phyloP scores from a whole-genome alignment of 1,284 basidiomycete genomes.

The Ceratobasidium sp. region DNA sequence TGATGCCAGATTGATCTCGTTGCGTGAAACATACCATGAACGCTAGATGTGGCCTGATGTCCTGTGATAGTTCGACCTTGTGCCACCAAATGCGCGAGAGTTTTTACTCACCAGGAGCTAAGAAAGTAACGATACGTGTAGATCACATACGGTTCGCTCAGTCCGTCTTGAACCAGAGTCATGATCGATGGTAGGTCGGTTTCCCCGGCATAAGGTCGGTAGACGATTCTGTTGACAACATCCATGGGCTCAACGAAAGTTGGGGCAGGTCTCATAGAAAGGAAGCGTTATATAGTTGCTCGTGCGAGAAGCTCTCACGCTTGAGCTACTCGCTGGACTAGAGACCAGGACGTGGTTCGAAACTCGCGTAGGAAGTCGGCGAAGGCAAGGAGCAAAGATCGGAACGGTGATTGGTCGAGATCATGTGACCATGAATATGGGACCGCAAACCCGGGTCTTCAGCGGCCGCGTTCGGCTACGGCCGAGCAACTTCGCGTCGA shows the following conservation, averaged over 20 bases:
- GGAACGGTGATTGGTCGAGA: too few species aligned
- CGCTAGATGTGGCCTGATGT: constrained; percentile 85
- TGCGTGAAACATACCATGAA: constrained; percentile 69
- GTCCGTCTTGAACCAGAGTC: constrained; percentile 86
- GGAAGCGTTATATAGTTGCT: neutral
- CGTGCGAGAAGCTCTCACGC: neutral
- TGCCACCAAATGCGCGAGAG: neutral
- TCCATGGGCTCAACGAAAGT: constrained; percentile 2
- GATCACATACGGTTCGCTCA: constrained; percentile 95
- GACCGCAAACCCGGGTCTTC: too few species aligned
- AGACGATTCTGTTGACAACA: constrained; percentile 54
- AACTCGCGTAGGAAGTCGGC: too few species aligned
- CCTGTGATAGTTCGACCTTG: constrained; percentile 16
- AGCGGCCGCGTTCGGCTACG: too few species aligned
- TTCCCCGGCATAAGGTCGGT: constrained; percentile 77
- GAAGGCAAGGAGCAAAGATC: too few species aligned
- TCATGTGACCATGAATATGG: too few species aligned
- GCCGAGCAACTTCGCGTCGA: too few species aligned
- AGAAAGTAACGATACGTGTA: constrained; percentile 95
- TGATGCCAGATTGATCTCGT: neutral
- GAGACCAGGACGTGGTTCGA: neutral
- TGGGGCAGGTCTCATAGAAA: neutral
- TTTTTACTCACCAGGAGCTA: constrained; percentile 76
- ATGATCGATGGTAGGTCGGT: constrained; percentile 81
- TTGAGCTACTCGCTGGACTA: neutral